Evolutionary conservation across 306 rosid genomes (phyloP), one percentile per base, ranked within the genome.

Genomic region (Purshia tridentata): DNA sequence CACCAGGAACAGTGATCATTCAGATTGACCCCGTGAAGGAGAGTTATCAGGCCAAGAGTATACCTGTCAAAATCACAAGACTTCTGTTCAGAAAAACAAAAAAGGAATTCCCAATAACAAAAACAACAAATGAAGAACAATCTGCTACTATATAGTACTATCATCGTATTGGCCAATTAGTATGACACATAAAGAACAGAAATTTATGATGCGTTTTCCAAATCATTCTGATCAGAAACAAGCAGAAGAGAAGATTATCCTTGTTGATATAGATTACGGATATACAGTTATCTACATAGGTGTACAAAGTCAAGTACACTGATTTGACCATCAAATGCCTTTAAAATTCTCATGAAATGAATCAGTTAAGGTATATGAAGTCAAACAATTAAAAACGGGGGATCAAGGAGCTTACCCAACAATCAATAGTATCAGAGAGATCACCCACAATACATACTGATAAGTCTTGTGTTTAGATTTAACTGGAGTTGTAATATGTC

Each of bases 1-100:
- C 98, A 91, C 93, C 96, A 92, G 16, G 88, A 78, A 78, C 98
- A 92, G 29, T 13, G 79, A 0, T 89, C 82, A 18, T 86, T 88
- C 82, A 88, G 46, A 69, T 89, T 75, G 52, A 78, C 85, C 58
- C 89, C 91, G 59, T 48, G 81, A 49, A 91, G 77, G 58, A 91
- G 93, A 46, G 77, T 20, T 77, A 91, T 22, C 69, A 81, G n/a
- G 46, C 91, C 97, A 51, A 77, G 67, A 5, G 85, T 57, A 77
- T 76, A 66, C 63, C 96, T 91, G 84, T 57, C 66, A 83, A 79
- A 81, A 81, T 52, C 61, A 69, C 46, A 50, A 76, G 53, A 68
- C 39, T 47, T 72, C 15, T 39, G 75, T 81, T 59, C n/a, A 70
- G 50, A 76, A 57, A 56, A 75, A 49, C 44, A 65, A 47, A 49